Percentiles rank a stretch among this genome's conserved stretches.
Evolutionary conservation across 1,284 basidiomycete genomes (phyloP).

Genomic region (Ganoderma lucidum): DNA sequence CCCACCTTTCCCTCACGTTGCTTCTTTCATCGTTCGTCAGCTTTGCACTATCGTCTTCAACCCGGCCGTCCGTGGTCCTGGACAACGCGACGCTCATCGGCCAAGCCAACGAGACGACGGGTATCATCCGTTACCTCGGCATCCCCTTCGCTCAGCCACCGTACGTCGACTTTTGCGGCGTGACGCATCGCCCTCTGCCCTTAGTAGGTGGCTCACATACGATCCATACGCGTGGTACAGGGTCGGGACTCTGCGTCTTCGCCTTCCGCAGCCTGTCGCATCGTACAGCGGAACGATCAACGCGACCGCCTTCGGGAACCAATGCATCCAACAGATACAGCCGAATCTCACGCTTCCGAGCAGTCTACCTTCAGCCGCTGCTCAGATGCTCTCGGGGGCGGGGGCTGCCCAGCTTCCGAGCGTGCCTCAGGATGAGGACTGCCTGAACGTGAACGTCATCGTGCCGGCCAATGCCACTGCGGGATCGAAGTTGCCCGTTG

Average conservation of each 20-base stretch:
- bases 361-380: not conserved
- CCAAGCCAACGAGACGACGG: not conserved
- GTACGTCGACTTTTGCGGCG: not conserved
- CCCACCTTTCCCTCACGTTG: not conserved
- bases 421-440: constrained; percentile 1
- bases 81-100: not conserved
- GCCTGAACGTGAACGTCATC: not conserved
- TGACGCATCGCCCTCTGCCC: not conserved
- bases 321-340: not conserved
- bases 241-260: not conserved
- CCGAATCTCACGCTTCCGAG: not conserved
- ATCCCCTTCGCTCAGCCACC: not conserved
- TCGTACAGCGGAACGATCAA: not conserved
- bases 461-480: not conserved
- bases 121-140: not conserved
- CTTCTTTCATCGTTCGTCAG: not conserved
- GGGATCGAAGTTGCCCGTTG: not conserved
- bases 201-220: not conserved
- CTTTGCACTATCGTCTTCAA: not conserved
- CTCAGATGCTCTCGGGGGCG: not conserved
- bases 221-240: not conserved
- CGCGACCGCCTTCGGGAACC: not conserved
- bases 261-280: not conserved
- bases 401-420: not conserved
- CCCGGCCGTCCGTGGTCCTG: not conserved